These are phyloP conservation scores for Phaffia australis DNA, from an alignment of 768 basidiomycete genomes.

Conservation along the genomic window DNA sequence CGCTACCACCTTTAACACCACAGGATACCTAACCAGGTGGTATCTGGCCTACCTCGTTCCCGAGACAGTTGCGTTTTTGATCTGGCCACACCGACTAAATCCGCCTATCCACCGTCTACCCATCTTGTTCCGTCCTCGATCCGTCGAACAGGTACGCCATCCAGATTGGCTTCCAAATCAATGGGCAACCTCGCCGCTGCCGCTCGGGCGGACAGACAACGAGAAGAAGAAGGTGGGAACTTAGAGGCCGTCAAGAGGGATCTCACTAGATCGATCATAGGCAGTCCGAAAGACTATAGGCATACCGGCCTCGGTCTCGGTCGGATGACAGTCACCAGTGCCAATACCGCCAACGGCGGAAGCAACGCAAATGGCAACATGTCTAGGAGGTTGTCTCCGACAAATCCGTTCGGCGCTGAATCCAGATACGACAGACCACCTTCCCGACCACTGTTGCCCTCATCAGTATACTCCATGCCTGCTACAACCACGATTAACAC, in stretches of 20 bases:
- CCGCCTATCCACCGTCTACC: constrained; percentile 7
- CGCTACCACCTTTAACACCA: background rate
- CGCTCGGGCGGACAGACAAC: constrained; percentile 19
- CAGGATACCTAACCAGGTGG: constrained; percentile 12
- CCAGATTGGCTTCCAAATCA: constrained; percentile 23
- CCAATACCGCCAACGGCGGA: background rate
- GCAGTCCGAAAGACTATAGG: constrained; percentile 9
- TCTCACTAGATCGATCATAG: constrained; percentile 3
- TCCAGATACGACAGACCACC: constrained; percentile 5
- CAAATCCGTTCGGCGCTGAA: constrained; percentile 12
- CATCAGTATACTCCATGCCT: constrained; percentile 9
- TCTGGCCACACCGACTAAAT: constrained; percentile 24
- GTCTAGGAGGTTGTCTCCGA: constrained; percentile 8
- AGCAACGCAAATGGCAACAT: background rate
- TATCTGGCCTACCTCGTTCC: constrained; percentile 8
- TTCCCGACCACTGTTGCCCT: constrained; percentile 18
- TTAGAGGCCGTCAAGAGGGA: constrained; percentile 3
- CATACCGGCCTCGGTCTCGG: constrained; percentile 4
- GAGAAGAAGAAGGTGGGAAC: constrained; percentile 7
- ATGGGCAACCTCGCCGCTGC: constrained; percentile 27
- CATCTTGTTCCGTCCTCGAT: constrained; percentile 18
- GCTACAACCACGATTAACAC: constrained; percentile 7
- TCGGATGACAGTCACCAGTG: background rate
- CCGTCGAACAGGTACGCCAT: constrained; percentile 24
- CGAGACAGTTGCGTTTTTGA: constrained; percentile 26